These are phyloP conservation scores for Eleusine coracana DNA, from an alignment of 176 grass and related monocot genomes.

Conservation along the genomic window DNA sequence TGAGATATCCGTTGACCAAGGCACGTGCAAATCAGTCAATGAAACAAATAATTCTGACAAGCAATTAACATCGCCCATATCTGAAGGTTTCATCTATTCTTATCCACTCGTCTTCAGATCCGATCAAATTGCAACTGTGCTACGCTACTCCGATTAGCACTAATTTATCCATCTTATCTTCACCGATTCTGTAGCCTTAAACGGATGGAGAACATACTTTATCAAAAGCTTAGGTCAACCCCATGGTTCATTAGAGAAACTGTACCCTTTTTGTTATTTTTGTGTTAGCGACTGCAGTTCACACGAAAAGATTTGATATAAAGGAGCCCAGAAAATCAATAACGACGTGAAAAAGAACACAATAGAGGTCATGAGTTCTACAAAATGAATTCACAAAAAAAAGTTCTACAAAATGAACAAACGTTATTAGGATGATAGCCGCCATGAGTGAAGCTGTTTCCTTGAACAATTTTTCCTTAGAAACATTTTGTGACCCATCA, in stretches of 20 bases:
- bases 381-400: background rate
- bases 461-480: conserved; percentile 23
- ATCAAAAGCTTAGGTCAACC: conserved; percentile 1
- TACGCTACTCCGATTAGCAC: background rate
- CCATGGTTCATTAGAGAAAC: background rate
- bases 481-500: conserved; percentile 32
- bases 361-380: background rate
- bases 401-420: background rate
- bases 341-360: background rate
- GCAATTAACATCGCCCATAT: background rate
- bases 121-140: background rate
- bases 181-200: background rate
- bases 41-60: background rate
- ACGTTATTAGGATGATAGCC: background rate
- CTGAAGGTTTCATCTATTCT: conserved; percentile 16
- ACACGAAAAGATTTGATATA: background rate
- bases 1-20: conserved; percentile 21
- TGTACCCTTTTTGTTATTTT: background rate
- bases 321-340: background rate
- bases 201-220: background rate
- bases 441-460: conserved; percentile 20
- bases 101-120: conserved; percentile 37
- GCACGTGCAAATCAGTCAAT: conserved; percentile 7
- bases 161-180: conserved; percentile 1
- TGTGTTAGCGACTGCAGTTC: background rate